Conservation (phyloP, 345 rosid species). For the Eucalyptus grandis region DNA sequence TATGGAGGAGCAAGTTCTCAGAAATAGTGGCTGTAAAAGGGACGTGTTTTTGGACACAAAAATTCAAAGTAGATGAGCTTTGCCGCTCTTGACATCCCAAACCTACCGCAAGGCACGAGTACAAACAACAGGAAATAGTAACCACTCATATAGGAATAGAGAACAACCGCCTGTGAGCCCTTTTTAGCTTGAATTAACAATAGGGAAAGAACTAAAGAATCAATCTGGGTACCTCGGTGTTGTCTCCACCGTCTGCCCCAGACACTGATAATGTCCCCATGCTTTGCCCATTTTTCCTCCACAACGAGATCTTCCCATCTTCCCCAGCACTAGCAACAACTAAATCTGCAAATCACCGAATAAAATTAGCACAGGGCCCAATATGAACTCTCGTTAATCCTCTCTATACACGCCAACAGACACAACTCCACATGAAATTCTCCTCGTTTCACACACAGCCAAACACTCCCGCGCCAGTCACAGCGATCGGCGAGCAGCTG, state of each 20-base stretch:
- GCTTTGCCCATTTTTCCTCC: slow-evolving; percentile 76
- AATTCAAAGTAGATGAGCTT: not conserved
- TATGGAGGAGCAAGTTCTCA: not conserved
- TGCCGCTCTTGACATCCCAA: not conserved
- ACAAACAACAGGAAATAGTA: not conserved
- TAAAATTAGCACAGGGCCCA: not conserved
- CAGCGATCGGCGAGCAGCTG: not conserved
- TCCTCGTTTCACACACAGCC: not conserved
- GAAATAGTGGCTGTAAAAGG: not conserved
- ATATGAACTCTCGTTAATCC: not conserved
- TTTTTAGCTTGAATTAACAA: not conserved
- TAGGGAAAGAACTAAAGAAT: not conserved
- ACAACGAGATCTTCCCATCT: slow-evolving; percentile 84
- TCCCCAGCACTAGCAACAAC: slow-evolving; percentile 98
- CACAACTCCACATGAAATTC: not conserved
- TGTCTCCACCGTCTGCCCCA: slow-evolving; percentile 68
- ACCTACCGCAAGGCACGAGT: not conserved
- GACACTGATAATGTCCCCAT: slow-evolving; percentile 71
- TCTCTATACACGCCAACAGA: not conserved
- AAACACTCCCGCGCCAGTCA: not conserved
- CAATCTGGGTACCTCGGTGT: slow-evolving; percentile 35
- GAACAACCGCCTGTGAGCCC: not conserved
- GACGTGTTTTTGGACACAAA: not conserved
- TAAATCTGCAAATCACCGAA: slow-evolving; percentile 43
- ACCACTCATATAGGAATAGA: not conserved